Percentiles rank a stretch among this genome's conserved stretches.
phyloP scores from a whole-genome alignment of 164 flowering plant genomes.

The Akebia trifoliata region DNA sequence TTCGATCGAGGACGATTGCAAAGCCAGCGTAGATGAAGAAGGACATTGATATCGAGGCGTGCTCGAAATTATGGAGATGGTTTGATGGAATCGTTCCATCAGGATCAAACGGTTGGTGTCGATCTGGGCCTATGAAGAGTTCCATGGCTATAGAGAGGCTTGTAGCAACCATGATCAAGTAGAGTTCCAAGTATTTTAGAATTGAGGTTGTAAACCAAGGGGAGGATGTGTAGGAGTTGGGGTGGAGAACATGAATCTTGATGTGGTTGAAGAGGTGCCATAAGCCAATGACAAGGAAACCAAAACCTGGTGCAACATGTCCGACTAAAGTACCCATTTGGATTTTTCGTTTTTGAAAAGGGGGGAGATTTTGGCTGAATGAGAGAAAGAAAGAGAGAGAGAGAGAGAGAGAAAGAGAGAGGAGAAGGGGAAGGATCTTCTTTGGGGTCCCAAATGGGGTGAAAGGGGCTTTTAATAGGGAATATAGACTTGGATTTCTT shows the following conservation, averaged over 20 bases:
- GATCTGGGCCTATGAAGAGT: conserved; percentile 31
- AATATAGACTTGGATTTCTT: neutral
- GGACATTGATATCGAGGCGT: conserved; percentile 29
- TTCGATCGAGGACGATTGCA: conserved; percentile 29
- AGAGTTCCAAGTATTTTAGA: conserved; percentile 30
- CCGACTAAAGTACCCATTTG: conserved; percentile 31
- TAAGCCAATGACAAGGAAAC: conserved; percentile 28
- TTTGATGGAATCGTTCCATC: conserved; percentile 34
- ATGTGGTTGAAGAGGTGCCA: conserved; percentile 45
- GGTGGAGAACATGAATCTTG: conserved; percentile 23
- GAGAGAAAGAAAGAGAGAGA: too few species aligned
- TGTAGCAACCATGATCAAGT: conserved; percentile 23
- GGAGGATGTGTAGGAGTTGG: conserved; percentile 17
- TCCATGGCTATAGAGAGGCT: conserved; percentile 27
- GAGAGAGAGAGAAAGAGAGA: neutral
- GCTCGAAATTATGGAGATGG: conserved; percentile 44
- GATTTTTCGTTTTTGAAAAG: too few species aligned
- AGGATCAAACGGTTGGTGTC: conserved; percentile 28
- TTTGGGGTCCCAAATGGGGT: neutral
- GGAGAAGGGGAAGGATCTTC: neutral
- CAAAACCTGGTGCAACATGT: conserved; percentile 32
- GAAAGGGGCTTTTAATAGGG: neutral
- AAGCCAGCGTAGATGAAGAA: conserved; percentile 26
- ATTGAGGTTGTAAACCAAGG: conserved; percentile 30
- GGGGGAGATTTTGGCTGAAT: too few species aligned